These are phyloP conservation scores for Alternaria brassicicola DNA, from an alignment of 2,329 filamentous ascomycete species.

Conservation along the genomic window DNA sequence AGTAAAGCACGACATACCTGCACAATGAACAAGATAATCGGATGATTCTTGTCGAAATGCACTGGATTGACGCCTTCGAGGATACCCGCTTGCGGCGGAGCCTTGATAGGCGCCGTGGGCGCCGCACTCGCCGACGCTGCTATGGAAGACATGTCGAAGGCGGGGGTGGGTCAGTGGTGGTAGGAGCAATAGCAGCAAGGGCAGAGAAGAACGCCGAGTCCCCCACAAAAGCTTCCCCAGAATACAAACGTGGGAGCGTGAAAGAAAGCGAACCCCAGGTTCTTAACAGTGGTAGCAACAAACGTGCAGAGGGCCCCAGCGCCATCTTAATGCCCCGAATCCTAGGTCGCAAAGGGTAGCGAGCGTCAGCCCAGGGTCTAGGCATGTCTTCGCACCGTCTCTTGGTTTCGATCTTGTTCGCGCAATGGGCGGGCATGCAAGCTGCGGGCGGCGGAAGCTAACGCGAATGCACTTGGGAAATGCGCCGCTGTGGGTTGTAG, in stretches of 20 bases:
- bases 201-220: neutral
- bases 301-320: neutral
- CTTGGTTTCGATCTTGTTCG: neutral
- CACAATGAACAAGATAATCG: conserved; percentile 77
- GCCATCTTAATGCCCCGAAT: neutral
- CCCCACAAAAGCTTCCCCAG: conserved; percentile 1
- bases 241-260: neutral
- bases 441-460: conserved; percentile 1
- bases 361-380: conserved; percentile 2
- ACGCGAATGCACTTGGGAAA: neutral
- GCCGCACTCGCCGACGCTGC: conserved; percentile 24
- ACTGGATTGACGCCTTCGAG: conserved; percentile 74
- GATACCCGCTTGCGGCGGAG: conserved; percentile 68
- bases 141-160: conserved; percentile 35
- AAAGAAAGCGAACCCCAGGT: neutral
- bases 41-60: conserved; percentile 71
- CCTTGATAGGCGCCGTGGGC: conserved; percentile 30
- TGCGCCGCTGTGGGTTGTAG: neutral
- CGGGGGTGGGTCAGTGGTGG: conserved; percentile 1
- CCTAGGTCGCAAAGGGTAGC: conserved; percentile 1
- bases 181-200: neutral
- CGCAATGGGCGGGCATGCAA: neutral
- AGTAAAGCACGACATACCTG: conserved; percentile 57
- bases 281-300: neutral
- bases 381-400: conserved; percentile 1